Conservation (phyloP, 257 asterid genomes). For the Primulina eburnea region DNA sequence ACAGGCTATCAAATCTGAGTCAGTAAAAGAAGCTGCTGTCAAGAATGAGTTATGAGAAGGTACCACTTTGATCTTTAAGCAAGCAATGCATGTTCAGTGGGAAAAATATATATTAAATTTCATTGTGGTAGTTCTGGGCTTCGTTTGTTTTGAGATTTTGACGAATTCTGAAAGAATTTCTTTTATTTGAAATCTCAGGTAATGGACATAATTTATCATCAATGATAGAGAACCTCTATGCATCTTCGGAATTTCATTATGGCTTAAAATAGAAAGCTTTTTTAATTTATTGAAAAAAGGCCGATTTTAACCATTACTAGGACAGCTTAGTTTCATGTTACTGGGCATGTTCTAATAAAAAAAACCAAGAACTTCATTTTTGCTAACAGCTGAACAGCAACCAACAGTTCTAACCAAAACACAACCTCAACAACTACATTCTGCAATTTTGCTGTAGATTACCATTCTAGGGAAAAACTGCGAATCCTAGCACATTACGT, state of each 20-base stretch:
- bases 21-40: slow-evolving; percentile 26
- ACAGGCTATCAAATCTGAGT: slow-evolving; percentile 30
- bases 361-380: neutral
- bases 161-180: neutral
- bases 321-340: too few relatives aligned
- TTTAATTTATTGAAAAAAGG: neutral
- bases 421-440: neutral
- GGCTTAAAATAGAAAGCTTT: neutral
- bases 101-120: neutral
- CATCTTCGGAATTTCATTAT: neutral
- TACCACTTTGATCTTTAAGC: slow-evolving; percentile 9
- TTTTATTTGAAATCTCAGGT: neutral
- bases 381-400: neutral
- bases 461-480: neutral
- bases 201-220: neutral
- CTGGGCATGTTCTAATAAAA: neutral
- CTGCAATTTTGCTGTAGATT: neutral
- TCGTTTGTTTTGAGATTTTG: too few relatives aligned
- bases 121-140: neutral
- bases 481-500: neutral
- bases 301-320: neutral
- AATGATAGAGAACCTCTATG: too few relatives aligned
- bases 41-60: slow-evolving; percentile 71
- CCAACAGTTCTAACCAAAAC: neutral
- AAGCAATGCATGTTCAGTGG: neutral